Percentiles rank a stretch among this genome's conserved stretches.
phyloP scores from a whole-genome alignment of 139 green algal species.

The Chlamydomonas sp. region DNA sequence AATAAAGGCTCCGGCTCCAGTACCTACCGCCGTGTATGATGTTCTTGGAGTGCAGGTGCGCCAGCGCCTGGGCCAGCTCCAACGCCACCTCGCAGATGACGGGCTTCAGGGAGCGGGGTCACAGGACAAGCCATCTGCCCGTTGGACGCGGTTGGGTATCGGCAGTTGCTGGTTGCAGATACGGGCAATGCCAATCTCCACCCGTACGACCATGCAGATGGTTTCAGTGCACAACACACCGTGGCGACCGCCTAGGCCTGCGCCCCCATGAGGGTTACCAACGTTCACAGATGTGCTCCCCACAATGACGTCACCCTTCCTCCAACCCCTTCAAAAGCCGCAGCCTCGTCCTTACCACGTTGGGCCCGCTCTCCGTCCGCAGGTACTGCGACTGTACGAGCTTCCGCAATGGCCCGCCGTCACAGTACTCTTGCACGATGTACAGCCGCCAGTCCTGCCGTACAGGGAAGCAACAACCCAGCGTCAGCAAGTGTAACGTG shows the following conservation, averaged over 20 bases:
- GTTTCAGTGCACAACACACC: neutral
- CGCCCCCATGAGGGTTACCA: too few species aligned
- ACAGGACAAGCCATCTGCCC: too few species aligned
- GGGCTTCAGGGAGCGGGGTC: neutral
- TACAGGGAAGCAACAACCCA: neutral
- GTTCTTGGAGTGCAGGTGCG: conserved; percentile 61
- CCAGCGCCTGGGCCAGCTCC: conserved; percentile 50
- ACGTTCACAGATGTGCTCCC: too few species aligned
- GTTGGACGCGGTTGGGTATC: too few species aligned
- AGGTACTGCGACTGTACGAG: conserved; percentile 22
- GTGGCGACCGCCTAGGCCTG: too few species aligned
- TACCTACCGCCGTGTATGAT: conserved; percentile 64
- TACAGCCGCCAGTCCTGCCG: conserved; percentile 49
- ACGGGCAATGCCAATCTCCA: too few species aligned
- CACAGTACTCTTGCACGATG: conserved; percentile 56
- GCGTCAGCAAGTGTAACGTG: too few species aligned
- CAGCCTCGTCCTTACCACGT: conserved; percentile 12
- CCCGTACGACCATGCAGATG: too few species aligned
- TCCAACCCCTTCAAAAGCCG: too few species aligned
- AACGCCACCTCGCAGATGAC: conserved; percentile 37
- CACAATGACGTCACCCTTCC: too few species aligned
- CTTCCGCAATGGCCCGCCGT: conserved; percentile 25
- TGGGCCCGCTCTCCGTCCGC: neutral
- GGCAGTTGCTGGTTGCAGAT: too few species aligned
- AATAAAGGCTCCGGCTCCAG: neutral